These are phyloP conservation scores for Sungouiella thailandica DNA, from an alignment of 805 yeast species.

Conservation along the genomic window DNA sequence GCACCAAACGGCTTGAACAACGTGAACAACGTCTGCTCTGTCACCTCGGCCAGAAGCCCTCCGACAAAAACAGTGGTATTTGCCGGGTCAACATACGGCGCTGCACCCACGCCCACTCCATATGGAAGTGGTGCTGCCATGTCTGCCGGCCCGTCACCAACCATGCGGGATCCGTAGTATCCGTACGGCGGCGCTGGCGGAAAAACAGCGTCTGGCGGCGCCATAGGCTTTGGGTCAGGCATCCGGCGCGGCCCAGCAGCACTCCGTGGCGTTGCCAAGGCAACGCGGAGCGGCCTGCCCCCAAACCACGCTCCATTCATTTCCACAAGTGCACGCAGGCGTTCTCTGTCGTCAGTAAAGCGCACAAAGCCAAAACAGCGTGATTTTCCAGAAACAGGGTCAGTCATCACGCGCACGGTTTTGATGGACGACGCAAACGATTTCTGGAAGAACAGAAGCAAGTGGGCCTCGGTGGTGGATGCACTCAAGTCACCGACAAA, in stretches of 20 bases:
- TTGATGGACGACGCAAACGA: constrained; percentile 59
- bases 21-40: constrained; percentile 55
- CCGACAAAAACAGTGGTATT: constrained; percentile 79
- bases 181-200: constrained; percentile 9
- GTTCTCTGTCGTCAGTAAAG: constrained; percentile 64
- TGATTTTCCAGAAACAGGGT: constrained; percentile 71
- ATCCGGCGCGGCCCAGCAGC: constrained; percentile 8
- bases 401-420: constrained; percentile 83
- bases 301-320: constrained; percentile 82
- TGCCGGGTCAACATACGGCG: constrained; percentile 40
- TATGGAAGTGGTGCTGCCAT: not conserved
- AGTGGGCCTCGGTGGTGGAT: constrained; percentile 73
- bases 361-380: constrained; percentile 80
- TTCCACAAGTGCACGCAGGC: constrained; percentile 61
- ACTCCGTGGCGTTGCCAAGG: constrained; percentile 71
- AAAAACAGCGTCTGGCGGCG: constrained; percentile 11
- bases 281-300: constrained; percentile 72
- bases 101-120: constrained; percentile 1
- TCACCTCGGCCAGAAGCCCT: constrained; percentile 60
- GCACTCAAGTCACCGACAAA: constrained; percentile 84
- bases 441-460: constrained; percentile 65
- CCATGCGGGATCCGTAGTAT: constrained; percentile 3
- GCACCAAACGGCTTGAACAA: constrained; percentile 72
- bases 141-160: constrained; percentile 1
- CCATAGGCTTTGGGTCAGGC: constrained; percentile 2